Conservation (phyloP, 306 rosid genomes). For the Vigna reflexopilosa region DNA sequence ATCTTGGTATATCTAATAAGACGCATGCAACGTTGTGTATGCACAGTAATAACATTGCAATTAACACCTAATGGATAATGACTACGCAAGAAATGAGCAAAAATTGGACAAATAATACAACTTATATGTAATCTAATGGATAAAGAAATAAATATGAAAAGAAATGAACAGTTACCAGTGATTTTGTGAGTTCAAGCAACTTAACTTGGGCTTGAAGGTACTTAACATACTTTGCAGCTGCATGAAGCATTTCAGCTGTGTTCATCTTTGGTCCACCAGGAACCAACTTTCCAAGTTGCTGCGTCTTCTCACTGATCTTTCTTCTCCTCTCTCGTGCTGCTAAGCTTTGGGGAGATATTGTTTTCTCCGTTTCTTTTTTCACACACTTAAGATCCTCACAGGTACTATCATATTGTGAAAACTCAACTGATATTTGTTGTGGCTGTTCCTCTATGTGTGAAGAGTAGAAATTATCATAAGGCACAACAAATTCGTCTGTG, state of each 20-base stretch:
- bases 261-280: conserved; percentile 87
- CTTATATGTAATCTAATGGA: too few species aligned
- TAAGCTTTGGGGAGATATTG: conserved; percentile 67
- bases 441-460: neutral
- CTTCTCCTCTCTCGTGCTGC: conserved; percentile 90
- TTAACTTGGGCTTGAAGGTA: conserved; percentile 76
- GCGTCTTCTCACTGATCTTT: conserved; percentile 76
- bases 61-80: too few species aligned
- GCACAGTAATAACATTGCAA: too few species aligned
- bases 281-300: conserved; percentile 76
- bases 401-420: too few species aligned
- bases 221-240: conserved; percentile 78
- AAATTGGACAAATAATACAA: too few species aligned
- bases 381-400: neutral
- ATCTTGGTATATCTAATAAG: too few species aligned
- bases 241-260: conserved; percentile 85
- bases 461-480: neutral
- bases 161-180: conserved; percentile 33
- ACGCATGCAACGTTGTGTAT: too few species aligned
- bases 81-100: too few species aligned
- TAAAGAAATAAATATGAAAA: neutral
- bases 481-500: conserved; percentile 18
- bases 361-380: neutral
- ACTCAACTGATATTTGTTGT: neutral
- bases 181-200: conserved; percentile 57